These are phyloP conservation scores for Cystofilobasidium ferigula DNA, from an alignment of 768 basidiomycete genomes.

Conservation along the genomic window DNA sequence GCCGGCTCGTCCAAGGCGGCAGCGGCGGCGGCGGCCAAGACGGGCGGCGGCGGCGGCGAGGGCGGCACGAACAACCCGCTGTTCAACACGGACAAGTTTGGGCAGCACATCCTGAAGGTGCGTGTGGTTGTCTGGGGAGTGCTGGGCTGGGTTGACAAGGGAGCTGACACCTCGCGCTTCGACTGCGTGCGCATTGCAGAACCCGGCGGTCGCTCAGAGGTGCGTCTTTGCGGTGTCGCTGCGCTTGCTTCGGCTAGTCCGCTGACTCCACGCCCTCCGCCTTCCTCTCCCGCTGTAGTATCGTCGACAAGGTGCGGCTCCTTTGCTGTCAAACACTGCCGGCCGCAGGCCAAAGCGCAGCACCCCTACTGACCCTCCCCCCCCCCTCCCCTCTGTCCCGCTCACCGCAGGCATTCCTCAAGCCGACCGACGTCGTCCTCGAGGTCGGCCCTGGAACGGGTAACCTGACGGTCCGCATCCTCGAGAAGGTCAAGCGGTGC, in stretches of 20 bases:
- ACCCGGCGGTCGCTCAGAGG: conserved; percentile 19
- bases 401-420: conserved; percentile 62
- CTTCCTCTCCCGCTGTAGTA: conserved; percentile 37
- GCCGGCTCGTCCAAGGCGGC: conserved; percentile 13
- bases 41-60: conserved; percentile 21
- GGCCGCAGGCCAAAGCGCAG: too few species aligned
- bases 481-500: conserved; percentile 84
- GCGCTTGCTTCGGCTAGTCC: too few species aligned
- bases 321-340: too few species aligned
- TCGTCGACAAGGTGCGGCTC: conserved; percentile 50
- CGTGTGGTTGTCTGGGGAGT: conserved; percentile 40
- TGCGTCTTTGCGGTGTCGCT: too few species aligned
- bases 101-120: conserved; percentile 86
- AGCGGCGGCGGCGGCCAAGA: conserved; percentile 6
- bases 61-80: conserved; percentile 58
- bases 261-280: background rate
- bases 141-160: background rate
- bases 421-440: conserved; percentile 87
- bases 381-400: conserved; percentile 15
- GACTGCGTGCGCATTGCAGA: conserved; percentile 3
- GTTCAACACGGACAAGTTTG: conserved; percentile 80
- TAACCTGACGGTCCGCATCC: conserved; percentile 83
- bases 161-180: background rate
- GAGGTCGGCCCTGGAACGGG: conserved; percentile 57
- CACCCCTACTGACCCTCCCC: background rate